Conservation (phyloP, 441 rosid species). For the Gossypium trilobum region DNA sequence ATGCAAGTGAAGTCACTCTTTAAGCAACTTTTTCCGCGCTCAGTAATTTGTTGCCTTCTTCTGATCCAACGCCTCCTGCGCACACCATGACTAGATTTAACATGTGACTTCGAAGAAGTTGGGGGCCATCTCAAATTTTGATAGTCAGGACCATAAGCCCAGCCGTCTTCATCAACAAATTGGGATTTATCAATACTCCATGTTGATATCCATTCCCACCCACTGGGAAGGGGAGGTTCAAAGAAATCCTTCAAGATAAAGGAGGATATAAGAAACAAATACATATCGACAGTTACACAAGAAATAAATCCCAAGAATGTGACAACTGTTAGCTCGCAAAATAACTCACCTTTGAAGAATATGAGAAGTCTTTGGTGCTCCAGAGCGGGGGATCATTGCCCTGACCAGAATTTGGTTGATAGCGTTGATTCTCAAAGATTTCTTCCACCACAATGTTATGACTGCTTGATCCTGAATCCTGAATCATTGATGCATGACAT, state of each 20-base stretch:
- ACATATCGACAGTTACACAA: neutral
- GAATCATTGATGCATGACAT: slow-evolving; percentile 32
- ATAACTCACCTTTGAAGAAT: slow-evolving; percentile 46
- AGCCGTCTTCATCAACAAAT: slow-evolving; percentile 52
- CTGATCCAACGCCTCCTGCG: slow-evolving; percentile 66
- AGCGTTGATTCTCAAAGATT: slow-evolving; percentile 53
- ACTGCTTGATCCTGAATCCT: slow-evolving; percentile 34
- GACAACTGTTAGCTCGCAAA: neutral
- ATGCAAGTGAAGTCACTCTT: slow-evolving; percentile 30
- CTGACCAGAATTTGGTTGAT: slow-evolving; percentile 45
- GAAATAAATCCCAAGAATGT: neutral
- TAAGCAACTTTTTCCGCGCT: slow-evolving; percentile 18
- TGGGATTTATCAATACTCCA: slow-evolving; percentile 57
- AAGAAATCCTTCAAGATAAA: slow-evolving; percentile 45
- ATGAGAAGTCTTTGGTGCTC: slow-evolving; percentile 56
- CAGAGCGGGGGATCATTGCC: slow-evolving; percentile 39
- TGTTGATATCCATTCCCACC: slow-evolving; percentile 60
- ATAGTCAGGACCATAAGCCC: slow-evolving; percentile 58
- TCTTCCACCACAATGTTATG: slow-evolving; percentile 40
- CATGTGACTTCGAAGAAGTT: slow-evolving; percentile 26
- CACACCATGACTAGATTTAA: slow-evolving; percentile 37
- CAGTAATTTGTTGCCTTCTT: slow-evolving; percentile 31
- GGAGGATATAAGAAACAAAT: neutral
- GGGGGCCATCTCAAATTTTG: slow-evolving; percentile 55
- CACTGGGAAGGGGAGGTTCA: slow-evolving; percentile 50